Base-by-base conservation (phyloP, 169 alveolate species). In the Cytauxzoon felis region DNA sequence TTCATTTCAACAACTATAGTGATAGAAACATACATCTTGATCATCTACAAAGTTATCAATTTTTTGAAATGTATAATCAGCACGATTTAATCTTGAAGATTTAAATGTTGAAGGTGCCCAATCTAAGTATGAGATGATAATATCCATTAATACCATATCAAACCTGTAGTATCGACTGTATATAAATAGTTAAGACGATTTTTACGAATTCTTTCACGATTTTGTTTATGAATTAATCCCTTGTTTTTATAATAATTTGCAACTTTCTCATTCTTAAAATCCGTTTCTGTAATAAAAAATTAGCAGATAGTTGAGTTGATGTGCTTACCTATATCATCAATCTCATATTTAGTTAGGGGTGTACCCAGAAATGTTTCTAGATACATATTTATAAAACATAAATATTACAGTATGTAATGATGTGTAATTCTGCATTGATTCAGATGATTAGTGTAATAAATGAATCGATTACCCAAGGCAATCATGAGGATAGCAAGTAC, bases 301-400 rank as follows among this genome's bases (percentile, higher is more conserved):
- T 43, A 48, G 11, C 23, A 48, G 9, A 13, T 16, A 9, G 11
- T 9, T 11, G 9, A 13, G 13, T 49, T 24, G 26, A 16, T 48
- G n/a, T 18, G 19, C 63, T 4, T 71, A 71, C 82, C 76, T 8
- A 71, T 58, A 19, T 71, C 76, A 19, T 71, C 82, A 11, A 71
- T 58, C 32, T 73, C 84, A 42, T 73, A 53, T n/a, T 63, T 73
- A n/a, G 84, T 16, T 0, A 73, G 36, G 7, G 84, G 84, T 3
- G 84, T 73, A 19, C 84, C 84, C 3, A 73, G 49, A 50, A 73
- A 73, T 2, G 82, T 71, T n/a, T 63, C 23, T 7, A 38, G 19
- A 8, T 48, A 16, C 82, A 71, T 70, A n/a, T n/a, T n/a, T n/a
- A n/a, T n/a, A n/a, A n/a, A n/a, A n/a, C n/a, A n/a, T n/a, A n/a